A percentile compares a stretch with the other conserved stretches of the same genome.
These are phyloP conservation scores for Dioszegia aurantiaca DNA, from an alignment of 768 basidiomycete genomes.

Conservation along the genomic window DNA sequence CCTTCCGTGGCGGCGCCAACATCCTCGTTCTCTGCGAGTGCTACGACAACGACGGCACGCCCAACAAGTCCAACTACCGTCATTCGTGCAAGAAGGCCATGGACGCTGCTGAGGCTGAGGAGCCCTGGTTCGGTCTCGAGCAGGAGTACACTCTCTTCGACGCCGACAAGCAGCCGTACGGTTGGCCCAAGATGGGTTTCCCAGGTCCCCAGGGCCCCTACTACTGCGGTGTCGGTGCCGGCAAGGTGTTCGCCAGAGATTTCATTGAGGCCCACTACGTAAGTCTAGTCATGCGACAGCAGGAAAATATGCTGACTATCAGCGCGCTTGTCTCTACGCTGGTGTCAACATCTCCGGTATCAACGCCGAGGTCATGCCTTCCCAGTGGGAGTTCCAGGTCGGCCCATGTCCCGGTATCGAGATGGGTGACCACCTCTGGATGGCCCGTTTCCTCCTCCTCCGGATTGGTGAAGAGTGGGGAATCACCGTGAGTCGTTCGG, in stretches of 20 bases:
- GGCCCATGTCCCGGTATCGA: slow-evolving; percentile 96
- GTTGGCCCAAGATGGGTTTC: slow-evolving; percentile 99
- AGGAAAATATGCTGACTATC: slow-evolving; percentile 24
- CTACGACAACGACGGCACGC: slow-evolving; percentile 98
- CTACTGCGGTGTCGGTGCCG: slow-evolving; percentile 99
- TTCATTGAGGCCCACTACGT: slow-evolving; percentile 96
- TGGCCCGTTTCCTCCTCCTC: slow-evolving; percentile 93
- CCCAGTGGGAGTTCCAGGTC: slow-evolving; percentile 99
- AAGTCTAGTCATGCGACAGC: slow-evolving; percentile 11
- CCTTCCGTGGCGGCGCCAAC: slow-evolving; percentile 98
- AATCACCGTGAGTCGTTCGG: slow-evolving; percentile 59
- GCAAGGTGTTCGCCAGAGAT: slow-evolving; percentile 97
- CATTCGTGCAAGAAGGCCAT: slow-evolving; percentile 91
- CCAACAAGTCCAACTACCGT: slow-evolving; percentile 93
- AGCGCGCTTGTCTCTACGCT: slow-evolving; percentile 71
- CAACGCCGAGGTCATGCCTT: slow-evolving; percentile 99
- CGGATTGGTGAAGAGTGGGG: slow-evolving; percentile 98
- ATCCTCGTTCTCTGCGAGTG: slow-evolving; percentile 95
- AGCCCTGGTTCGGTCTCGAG: slow-evolving; percentile 97
- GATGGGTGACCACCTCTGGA: slow-evolving; percentile 99
- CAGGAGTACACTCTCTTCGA: slow-evolving; percentile 99
- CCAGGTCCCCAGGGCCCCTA: slow-evolving; percentile 99
- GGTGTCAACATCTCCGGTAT: slow-evolving; percentile 98
- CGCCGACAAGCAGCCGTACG: slow-evolving; percentile 80
- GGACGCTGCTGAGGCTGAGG: slow-evolving; percentile 61